Evolutionary conservation across 495 filamentous ascomycete species (phyloP), one percentile per base, ranked within the genome.

Genomic region (Talaromyces wortmannii): DNA sequence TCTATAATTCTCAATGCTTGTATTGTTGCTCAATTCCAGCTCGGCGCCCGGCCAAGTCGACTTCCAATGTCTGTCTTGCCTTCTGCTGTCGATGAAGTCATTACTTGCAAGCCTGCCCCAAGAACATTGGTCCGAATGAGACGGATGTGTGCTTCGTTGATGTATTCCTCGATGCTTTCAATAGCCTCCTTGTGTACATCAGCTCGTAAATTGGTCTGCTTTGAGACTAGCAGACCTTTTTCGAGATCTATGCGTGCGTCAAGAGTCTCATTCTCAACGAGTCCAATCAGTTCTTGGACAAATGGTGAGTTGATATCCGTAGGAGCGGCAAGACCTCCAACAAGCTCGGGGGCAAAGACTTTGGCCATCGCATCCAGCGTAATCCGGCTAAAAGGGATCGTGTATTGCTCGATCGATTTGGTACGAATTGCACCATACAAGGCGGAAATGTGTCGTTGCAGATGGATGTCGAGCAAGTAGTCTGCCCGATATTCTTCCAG

Each of bases 381-480:
- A 45, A 91, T 86, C 42, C 81, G 83, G 23, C 83, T 90, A 66
- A 90, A 94, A 1, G 90, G 89, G 23, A 89, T 75, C 48, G 91
- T 83, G 67, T 95, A 97, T 65, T 96, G 90, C 50, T 92, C 80
- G 57, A 98, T 97, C 53, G 91, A 87, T 68, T 97, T 97, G 61
- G 81, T 87, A 57, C 95, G 82, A 61, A 98, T 87, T 46, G 75
- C 69, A 17, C 77, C 71, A 70, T 88, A 91, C 29, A 98, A 72
- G 5, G 73, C 72, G n/a, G 73, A 59, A 16, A 95, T 73, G 50
- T 94, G 88, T 50, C 78, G 82, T 46, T 91, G 86, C 5, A 98
- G 80, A 66, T 97, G 85, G 33, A 97, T 73, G 62, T 98, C 95
- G 10, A 97, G 85, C 15, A 92, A 75, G 63, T 92, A 97, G 68